These are phyloP conservation scores for Nymphaea thermarum DNA, from an alignment of 164 flowering plant species.

Conservation along the genomic window DNA sequence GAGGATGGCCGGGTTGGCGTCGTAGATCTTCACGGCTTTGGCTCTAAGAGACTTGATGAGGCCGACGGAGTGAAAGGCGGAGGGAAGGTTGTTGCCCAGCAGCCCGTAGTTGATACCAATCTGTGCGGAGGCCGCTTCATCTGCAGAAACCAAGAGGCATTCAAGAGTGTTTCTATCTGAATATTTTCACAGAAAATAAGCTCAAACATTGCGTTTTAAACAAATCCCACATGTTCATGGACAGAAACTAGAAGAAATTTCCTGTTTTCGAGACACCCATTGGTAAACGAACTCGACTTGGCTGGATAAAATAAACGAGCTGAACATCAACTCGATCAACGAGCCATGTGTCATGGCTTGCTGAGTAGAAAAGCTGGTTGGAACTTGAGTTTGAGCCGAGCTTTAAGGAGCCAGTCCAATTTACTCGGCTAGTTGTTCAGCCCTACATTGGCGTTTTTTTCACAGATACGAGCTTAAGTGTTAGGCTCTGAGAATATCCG, in stretches of 20 bases:
- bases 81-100: constrained; percentile 75
- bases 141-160: constrained; percentile 19
- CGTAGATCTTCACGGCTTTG: constrained; percentile 63
- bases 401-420: no score
- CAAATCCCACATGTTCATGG: neutral
- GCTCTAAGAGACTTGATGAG: constrained; percentile 55
- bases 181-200: neutral
- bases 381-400: no score
- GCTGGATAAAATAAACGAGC: no score
- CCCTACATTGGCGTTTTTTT: neutral
- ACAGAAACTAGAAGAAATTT: neutral
- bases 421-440: no score
- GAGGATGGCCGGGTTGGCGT: constrained; percentile 60
- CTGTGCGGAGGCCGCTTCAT: constrained; percentile 28
- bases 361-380: no score
- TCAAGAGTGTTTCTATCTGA: neutral
- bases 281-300: no score
- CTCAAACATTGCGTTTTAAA: no score
- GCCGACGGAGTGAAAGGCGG: constrained; percentile 38
- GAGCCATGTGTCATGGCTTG: no score
- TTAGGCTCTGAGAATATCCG: no score
- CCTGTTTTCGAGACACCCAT: neutral
- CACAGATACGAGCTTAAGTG: no score
- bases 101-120: constrained; percentile 74
- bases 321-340: no score